Percentiles rank a stretch among this genome's conserved stretches.
Evolutionary conservation across 78 protist species (phyloP).

Genomic region (Dictyostelium capitatum): DNA sequence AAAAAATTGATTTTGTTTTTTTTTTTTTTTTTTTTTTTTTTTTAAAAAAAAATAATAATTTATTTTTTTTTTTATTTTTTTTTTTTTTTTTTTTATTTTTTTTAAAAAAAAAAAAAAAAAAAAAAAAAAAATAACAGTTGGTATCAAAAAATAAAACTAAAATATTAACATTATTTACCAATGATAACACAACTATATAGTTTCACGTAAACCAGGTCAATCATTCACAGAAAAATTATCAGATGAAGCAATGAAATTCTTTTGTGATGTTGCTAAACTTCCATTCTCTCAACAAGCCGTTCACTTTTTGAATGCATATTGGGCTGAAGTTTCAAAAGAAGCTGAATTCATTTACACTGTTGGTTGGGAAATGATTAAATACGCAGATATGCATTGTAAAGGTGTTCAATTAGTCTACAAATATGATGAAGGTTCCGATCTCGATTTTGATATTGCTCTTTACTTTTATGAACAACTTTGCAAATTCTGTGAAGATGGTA

Average conservation of each 20-base stretch:
- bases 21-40: no score
- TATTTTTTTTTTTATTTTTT: no score
- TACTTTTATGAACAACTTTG: conserved; percentile 84
- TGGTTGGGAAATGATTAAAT: conserved; percentile 74
- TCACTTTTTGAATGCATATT: conserved; percentile 87
- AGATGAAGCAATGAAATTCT: conserved; percentile 78
- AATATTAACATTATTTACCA: no score
- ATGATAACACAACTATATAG: no score
- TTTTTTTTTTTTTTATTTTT: no score
- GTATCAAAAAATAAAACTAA: no score
- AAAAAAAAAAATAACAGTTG: no score
- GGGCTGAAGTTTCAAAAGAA: conserved; percentile 72
- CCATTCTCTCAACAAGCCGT: conserved; percentile 90
- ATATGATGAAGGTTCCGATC: conserved; percentile 86
- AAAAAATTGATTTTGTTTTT: no score
- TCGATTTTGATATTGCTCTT: conserved; percentile 86
- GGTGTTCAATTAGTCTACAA: conserved; percentile 82
- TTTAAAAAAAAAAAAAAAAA: no score
- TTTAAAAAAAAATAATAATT: no score
- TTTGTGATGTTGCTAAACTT: conserved; percentile 46
- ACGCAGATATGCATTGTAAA: conserved; percentile 89
- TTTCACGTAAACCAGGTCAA: conserved; percentile 38
- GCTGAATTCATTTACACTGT: conserved; percentile 86
- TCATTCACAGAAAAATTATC: conserved; percentile 85
- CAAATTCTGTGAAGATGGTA: conserved; percentile 86